A percentile compares a stretch with the other conserved stretches of the same genome.
Conservation (phyloP, 331 rosid genomes). For the Arachis monticola region DNA sequence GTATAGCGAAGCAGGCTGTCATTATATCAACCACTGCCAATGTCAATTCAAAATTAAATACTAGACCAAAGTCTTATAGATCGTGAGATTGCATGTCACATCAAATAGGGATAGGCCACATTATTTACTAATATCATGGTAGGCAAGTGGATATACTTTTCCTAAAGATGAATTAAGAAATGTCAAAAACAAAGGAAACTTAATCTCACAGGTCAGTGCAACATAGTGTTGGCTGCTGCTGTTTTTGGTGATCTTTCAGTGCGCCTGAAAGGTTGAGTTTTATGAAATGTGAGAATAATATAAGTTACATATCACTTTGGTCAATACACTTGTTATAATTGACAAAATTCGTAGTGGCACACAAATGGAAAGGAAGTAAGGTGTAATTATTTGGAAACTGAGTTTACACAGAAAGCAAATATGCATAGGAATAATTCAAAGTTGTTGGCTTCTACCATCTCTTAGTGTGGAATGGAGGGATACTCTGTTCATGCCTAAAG, state of each 20-base stretch:
- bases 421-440: constrained; percentile 5
- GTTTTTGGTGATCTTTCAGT: not conserved
- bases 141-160: not conserved
- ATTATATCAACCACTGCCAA: not conserved
- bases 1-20: not conserved
- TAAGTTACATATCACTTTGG: not conserved
- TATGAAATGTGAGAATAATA: not conserved
- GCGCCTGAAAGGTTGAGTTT: not conserved
- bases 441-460: constrained; percentile 17
- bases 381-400: not conserved
- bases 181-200: no score
- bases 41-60: not conserved
- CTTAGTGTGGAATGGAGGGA: constrained; percentile 49
- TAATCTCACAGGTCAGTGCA: no score
- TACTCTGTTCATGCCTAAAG: constrained; percentile 85
- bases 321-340: not conserved
- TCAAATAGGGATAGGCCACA: not conserved
- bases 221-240: not conserved
- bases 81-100: not conserved
- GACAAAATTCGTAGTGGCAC: not conserved
- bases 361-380: constrained; percentile 11
- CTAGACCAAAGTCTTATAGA: not conserved
- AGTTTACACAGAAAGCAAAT: not conserved
- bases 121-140: not conserved
- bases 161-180: not conserved